Percentiles rank a stretch among this genome's conserved stretches.
Conservation (phyloP, 176 grass and related monocot species). For the Aechmea fasciata region DNA sequence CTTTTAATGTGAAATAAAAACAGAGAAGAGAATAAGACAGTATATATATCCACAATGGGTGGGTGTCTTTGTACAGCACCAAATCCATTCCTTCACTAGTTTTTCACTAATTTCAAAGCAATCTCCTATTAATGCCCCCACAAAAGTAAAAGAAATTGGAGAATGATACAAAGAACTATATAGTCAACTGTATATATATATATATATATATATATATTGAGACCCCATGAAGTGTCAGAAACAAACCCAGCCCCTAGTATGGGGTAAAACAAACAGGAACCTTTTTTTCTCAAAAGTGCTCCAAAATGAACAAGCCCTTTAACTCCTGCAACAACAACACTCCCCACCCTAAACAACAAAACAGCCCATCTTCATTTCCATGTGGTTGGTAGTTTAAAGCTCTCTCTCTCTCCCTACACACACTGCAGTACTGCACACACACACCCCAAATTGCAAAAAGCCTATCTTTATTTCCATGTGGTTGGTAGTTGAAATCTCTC, state of each 20-base stretch:
- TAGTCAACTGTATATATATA: too few species aligned
- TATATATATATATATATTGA: too few species aligned
- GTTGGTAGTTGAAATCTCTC: neutral
- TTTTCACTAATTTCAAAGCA: constrained; percentile 1
- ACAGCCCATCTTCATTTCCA: neutral
- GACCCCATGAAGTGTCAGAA: neutral
- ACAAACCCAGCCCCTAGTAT: neutral
- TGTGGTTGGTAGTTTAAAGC: neutral
- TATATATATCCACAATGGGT: neutral
- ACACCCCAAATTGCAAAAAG: neutral
- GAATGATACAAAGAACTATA: too few species aligned
- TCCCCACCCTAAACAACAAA: too few species aligned
- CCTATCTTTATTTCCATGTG: neutral
- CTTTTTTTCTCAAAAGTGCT: neutral
- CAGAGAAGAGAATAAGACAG: neutral
- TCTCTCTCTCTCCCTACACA: neutral
- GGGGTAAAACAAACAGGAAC: neutral
- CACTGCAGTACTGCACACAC: too few species aligned
- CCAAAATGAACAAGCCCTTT: neutral
- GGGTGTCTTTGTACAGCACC: neutral
- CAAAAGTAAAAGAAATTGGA: neutral
- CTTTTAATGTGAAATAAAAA: neutral
- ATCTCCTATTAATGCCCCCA: neutral
- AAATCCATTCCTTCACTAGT: neutral
- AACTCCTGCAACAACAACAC: neutral